Percentiles rank a stretch among this genome's conserved stretches.
These are phyloP conservation scores for Fusarium udum DNA, from an alignment of 2,329 filamentous ascomycete species.

Conservation along the genomic window DNA sequence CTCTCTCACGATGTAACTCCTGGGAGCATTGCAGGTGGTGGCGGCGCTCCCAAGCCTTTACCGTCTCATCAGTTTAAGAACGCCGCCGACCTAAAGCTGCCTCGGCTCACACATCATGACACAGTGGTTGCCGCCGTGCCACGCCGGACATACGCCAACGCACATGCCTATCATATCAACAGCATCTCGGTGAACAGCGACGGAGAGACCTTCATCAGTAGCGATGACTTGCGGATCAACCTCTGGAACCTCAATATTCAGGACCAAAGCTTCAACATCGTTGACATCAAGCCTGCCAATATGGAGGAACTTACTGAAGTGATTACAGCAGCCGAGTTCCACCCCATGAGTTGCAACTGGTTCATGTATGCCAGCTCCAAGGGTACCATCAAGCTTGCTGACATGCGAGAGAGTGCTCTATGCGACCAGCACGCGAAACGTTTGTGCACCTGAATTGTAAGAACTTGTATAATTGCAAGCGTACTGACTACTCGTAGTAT, in stretches of 20 bases:
- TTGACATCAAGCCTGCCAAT: conserved; percentile 99
- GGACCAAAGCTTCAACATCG: conserved; percentile 99
- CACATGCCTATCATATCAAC: conserved; percentile 99
- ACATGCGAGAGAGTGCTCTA: conserved; percentile 96
- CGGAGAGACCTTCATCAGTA: conserved; percentile 98
- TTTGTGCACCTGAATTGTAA: conserved; percentile 52
- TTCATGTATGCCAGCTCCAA: conserved; percentile 99
- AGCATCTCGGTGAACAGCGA: conserved; percentile 99
- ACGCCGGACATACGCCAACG: conserved; percentile 95
- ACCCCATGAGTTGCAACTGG: conserved; percentile 97
- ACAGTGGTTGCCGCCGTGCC: conserved; percentile 97
- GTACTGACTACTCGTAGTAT: conserved; percentile 69
- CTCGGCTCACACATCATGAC: conserved; percentile 96
- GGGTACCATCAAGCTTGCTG: conserved; percentile 97
- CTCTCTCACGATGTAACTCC: conserved; percentile 94
- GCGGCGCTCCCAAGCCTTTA: conserved; percentile 78
- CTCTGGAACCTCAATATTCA: conserved; percentile 99
- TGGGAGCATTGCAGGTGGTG: conserved; percentile 74
- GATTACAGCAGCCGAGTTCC: conserved; percentile 97
- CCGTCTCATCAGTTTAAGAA: conserved; percentile 78
- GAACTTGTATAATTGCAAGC: neutral
- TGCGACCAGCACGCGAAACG: conserved; percentile 96
- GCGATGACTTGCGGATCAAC: conserved; percentile 96
- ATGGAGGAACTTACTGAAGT: conserved; percentile 99
- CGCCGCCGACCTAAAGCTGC: conserved; percentile 87